Percentiles rank a stretch among this genome's conserved stretches.
phyloP scores from a whole-genome alignment of 2,329 filamentous ascomycete species.

The Xylariaceae sp. region DNA sequence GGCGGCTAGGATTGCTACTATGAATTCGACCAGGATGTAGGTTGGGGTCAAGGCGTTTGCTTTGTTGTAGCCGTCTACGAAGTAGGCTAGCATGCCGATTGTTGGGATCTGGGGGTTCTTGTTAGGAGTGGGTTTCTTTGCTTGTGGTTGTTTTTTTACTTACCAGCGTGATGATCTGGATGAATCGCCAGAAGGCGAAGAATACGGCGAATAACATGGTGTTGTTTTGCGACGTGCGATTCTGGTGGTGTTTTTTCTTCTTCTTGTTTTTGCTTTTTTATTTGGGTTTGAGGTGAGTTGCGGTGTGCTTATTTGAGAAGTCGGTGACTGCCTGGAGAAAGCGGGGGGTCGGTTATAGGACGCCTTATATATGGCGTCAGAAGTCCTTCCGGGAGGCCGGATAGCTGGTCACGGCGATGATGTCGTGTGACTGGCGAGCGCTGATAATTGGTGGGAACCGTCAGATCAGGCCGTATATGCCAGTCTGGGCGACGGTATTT shows the following conservation, averaged over 20 bases:
- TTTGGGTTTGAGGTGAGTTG: neutral
- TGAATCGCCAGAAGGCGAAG: slow-evolving; percentile 59
- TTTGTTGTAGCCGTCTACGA: slow-evolving; percentile 56
- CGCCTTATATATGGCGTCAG: neutral
- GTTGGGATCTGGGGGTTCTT: slow-evolving; percentile 51
- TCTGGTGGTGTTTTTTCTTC: neutral
- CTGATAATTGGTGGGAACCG: neutral
- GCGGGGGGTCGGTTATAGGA: slow-evolving; percentile 8
- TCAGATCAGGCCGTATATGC: neutral
- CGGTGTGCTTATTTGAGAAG: neutral
- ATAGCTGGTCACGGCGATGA: neutral
- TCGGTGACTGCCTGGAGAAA: slow-evolving; percentile 3
- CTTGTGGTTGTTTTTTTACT: too few relatives aligned
- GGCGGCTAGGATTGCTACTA: slow-evolving; percentile 59
- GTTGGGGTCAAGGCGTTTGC: slow-evolving; percentile 56
- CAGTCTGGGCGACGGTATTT: neutral
- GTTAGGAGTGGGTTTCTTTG: neutral
- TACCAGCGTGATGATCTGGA: slow-evolving; percentile 61
- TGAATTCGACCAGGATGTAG: slow-evolving; percentile 63
- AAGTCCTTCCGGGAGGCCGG: neutral
- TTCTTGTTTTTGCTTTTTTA: neutral
- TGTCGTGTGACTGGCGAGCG: neutral
- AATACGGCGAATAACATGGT: slow-evolving; percentile 59
- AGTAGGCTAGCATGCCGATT: slow-evolving; percentile 64
- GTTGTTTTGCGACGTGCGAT: neutral